Evolutionary conservation across 768 basidiomycete genomes (phyloP).

Genomic region (Brasilioporus rufonigricans): DNA sequence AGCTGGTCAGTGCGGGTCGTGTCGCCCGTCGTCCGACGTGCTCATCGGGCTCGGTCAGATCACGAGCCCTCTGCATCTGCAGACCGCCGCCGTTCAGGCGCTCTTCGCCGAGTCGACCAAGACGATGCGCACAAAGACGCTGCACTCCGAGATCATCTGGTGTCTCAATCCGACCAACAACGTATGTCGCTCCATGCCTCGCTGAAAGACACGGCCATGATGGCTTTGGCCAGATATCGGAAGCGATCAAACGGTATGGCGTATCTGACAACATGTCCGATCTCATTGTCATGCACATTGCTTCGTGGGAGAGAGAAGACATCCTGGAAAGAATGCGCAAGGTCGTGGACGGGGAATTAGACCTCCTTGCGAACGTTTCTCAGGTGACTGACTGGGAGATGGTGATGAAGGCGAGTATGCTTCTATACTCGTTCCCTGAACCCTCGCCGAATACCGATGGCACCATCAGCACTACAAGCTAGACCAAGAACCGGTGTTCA

Average conservation of each 20-base stretch:
- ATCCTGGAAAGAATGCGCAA: slow-evolving; percentile 53
- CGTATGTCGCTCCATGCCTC: slow-evolving; percentile 37
- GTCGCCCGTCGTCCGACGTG: neutral
- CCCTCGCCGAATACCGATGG: neutral
- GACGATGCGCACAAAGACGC: slow-evolving; percentile 73
- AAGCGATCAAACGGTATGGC: slow-evolving; percentile 84
- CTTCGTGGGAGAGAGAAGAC: slow-evolving; percentile 37
- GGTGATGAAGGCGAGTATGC: slow-evolving; percentile 66
- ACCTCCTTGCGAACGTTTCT: slow-evolving; percentile 43
- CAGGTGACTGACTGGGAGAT: slow-evolving; percentile 65
- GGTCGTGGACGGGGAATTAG: slow-evolving; percentile 57
- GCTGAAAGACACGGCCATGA: neutral
- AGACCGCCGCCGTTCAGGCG: slow-evolving; percentile 82
- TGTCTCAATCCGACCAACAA: slow-evolving; percentile 85
- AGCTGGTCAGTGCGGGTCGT: slow-evolving; percentile 53
- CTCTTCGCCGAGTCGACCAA: slow-evolving; percentile 63
- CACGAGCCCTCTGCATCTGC: slow-evolving; percentile 74
- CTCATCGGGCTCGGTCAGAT: slow-evolving; percentile 51
- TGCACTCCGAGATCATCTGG: slow-evolving; percentile 93
- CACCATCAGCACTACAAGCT: slow-evolving; percentile 67
- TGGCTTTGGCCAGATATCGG: slow-evolving; percentile 62
- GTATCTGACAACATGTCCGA: slow-evolving; percentile 63
- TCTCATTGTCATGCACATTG: slow-evolving; percentile 72
- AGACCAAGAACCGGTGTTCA: slow-evolving; percentile 46
- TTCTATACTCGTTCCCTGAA: too few relatives aligned